These are phyloP conservation scores for Epichloe hybrida DNA, from an alignment of 2,329 filamentous ascomycete genomes.

Conservation along the genomic window DNA sequence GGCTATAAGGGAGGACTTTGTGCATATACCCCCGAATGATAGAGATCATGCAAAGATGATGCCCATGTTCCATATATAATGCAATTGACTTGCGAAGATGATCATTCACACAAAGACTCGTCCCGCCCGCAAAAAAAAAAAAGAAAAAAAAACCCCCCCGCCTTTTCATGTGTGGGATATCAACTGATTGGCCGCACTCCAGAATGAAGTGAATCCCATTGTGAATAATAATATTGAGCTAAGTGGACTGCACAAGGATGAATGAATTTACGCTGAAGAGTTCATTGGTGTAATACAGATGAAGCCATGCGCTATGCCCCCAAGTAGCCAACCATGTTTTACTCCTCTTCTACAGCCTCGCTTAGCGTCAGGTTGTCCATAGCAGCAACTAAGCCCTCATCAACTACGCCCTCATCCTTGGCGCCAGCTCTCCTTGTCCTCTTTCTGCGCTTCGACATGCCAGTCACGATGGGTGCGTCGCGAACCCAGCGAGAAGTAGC, in stretches of 20 bases:
- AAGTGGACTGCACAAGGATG: too few species aligned
- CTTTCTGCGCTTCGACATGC: slow-evolving; percentile 24
- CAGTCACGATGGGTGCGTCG: slow-evolving; percentile 35
- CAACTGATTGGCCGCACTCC: too few species aligned
- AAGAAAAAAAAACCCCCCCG: too few species aligned
- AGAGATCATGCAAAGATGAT: not conserved
- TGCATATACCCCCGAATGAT: not conserved
- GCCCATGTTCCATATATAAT: not conserved
- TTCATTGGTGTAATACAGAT: too few species aligned
- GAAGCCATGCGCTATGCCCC: too few species aligned
- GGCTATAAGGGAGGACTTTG: not conserved
- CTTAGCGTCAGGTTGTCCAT: not conserved
- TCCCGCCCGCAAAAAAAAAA: too few species aligned
- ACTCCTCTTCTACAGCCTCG: not conserved
- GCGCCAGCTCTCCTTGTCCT: slow-evolving; percentile 9
- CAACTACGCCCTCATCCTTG: not conserved
- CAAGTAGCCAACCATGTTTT: too few species aligned
- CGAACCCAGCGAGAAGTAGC: slow-evolving; percentile 57
- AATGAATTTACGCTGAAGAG: too few species aligned
- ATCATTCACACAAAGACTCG: too few species aligned
- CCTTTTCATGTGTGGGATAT: too few species aligned
- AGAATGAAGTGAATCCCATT: too few species aligned
- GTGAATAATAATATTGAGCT: too few species aligned
- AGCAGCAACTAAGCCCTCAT: not conserved
- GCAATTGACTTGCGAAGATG: not conserved